Conservation (phyloP, 108 stramenopile species). For the Aurantiochytrium sp. region DNA sequence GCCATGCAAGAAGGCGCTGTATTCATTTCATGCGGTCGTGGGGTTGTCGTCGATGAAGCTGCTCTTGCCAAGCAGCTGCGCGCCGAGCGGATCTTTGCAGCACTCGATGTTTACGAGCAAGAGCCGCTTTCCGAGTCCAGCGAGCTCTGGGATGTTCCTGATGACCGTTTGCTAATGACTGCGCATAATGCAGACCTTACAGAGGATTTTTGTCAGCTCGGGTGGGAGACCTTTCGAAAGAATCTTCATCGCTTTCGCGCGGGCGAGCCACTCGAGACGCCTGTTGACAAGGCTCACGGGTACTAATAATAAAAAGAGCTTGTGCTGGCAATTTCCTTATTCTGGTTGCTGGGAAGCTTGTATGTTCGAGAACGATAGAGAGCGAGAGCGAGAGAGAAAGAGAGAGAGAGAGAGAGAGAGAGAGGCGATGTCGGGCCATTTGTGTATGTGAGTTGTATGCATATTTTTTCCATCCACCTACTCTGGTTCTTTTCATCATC, state of each 20-base stretch:
- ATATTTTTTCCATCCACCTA: no score
- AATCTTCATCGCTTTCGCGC: background rate
- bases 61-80: slow-evolving; percentile 61
- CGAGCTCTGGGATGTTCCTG: slow-evolving; percentile 60
- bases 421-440: no score
- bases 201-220: slow-evolving; percentile 10
- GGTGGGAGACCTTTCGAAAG: background rate
- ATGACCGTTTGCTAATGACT: slow-evolving; percentile 64
- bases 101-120: slow-evolving; percentile 68
- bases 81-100: slow-evolving; percentile 66
- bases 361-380: no score
- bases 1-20: slow-evolving; percentile 64
- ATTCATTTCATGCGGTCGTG: slow-evolving; percentile 78
- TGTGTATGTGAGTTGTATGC: no score
- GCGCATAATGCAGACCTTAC: slow-evolving; percentile 56
- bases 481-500: no score
- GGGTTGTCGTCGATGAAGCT: slow-evolving; percentile 74
- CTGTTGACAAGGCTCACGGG: background rate
- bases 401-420: no score
- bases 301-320: background rate
- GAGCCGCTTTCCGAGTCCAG: slow-evolving; percentile 71
- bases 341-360: no score
- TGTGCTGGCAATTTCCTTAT: no score
- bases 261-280: background rate
- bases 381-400: no score